Percentiles rank a stretch among this genome's conserved stretches.
These are phyloP conservation scores for Ecytonucleospora hepatopenaei DNA, from an alignment of 371 early-diverging fungal species.

Conservation along the genomic window DNA sequence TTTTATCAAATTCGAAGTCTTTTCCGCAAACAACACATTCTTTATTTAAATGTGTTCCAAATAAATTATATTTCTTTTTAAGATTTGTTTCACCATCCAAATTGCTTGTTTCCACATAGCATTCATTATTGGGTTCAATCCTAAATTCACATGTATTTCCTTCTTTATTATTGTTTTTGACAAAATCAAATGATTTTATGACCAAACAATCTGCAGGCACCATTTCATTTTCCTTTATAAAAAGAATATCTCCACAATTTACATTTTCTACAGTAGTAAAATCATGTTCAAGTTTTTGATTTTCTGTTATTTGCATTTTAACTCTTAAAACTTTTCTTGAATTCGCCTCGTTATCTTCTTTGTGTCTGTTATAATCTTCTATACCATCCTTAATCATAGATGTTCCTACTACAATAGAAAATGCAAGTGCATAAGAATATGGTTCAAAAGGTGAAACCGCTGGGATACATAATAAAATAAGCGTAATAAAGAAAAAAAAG, in stretches of 20 bases:
- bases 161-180: not conserved
- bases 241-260: slow-evolving; percentile 59
- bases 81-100: slow-evolving; percentile 87
- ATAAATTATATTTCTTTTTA: slow-evolving; percentile 57
- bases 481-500: slow-evolving; percentile 71
- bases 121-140: slow-evolving; percentile 58
- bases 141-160: not conserved
- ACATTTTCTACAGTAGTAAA: slow-evolving; percentile 52
- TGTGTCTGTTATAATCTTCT: slow-evolving; percentile 77
- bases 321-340: slow-evolving; percentile 52
- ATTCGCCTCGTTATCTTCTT: slow-evolving; percentile 72
- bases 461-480: slow-evolving; percentile 75
- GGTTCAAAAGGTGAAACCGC: slow-evolving; percentile 59
- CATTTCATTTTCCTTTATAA: slow-evolving; percentile 57
- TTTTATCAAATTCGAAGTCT: slow-evolving; percentile 8
- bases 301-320: slow-evolving; percentile 15
- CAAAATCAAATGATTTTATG: slow-evolving; percentile 32
- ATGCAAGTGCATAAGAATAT: slow-evolving; percentile 59
- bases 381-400: slow-evolving; percentile 79
- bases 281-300: not conserved
- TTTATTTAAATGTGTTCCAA: not conserved
- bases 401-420: slow-evolving; percentile 65
- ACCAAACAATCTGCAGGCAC: slow-evolving; percentile 61
- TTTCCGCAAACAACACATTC: not conserved
- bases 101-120: slow-evolving; percentile 83